Evolutionary conservation across 345 rosid genomes (phyloP).

Genomic region (Luvunga scandens): DNA sequence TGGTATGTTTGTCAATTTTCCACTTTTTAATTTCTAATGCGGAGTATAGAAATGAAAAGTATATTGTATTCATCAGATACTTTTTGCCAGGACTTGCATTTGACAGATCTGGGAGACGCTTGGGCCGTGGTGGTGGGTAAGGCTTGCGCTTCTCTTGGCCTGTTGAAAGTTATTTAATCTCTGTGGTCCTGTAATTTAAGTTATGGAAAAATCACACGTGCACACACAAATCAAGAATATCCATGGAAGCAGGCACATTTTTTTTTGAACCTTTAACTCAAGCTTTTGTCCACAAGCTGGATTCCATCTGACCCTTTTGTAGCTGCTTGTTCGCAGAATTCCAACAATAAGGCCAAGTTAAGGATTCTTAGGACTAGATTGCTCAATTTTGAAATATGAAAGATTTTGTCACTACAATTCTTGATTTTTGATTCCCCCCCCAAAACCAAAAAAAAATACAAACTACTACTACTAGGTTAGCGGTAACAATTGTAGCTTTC

Average conservation of each 20-base stretch:
- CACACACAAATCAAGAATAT: not conserved
- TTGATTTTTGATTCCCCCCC: not conserved
- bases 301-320: not conserved
- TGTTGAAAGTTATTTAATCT: not conserved
- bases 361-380: not conserved
- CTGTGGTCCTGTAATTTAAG: not conserved
- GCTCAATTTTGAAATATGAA: not conserved
- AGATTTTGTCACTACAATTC: not conserved
- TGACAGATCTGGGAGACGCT: constrained; percentile 82
- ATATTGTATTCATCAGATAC: not conserved
- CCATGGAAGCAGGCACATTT: not conserved
- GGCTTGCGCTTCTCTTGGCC: constrained; percentile 9
- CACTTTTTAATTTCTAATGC: not conserved
- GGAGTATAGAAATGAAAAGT: not conserved
- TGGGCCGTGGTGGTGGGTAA: constrained; percentile 99
- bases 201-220: not conserved
- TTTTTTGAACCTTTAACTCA: not conserved
- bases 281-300: not conserved
- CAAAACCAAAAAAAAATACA: too few relatives aligned
- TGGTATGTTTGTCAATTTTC: constrained; percentile 35
- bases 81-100: constrained; percentile 80
- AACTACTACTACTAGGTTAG: not conserved
- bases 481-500: not conserved
- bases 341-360: not conserved
- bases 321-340: not conserved